phyloP scores from a whole-genome alignment of 75 land plant species.

The Cunninghamia lanceolata region DNA sequence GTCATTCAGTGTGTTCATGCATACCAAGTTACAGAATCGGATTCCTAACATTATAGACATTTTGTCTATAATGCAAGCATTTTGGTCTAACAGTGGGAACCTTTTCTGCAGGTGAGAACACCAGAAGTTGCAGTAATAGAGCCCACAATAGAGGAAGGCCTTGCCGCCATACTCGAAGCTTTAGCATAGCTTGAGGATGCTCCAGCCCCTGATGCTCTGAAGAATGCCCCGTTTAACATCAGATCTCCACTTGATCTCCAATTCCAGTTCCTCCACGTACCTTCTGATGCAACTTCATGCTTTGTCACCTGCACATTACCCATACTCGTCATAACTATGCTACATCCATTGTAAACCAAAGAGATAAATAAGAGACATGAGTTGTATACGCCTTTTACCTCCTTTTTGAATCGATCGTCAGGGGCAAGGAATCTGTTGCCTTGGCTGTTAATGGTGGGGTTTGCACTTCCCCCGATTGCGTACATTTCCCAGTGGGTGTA shows the following conservation, averaged over 20 bases:
- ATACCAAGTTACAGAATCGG: too few relatives aligned
- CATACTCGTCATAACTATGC: background rate
- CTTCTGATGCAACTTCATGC: slow-evolving; percentile 31
- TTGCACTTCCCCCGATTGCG: slow-evolving; percentile 88
- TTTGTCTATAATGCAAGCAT: too few relatives aligned
- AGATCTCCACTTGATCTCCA: slow-evolving; percentile 52
- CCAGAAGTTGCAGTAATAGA: slow-evolving; percentile 19
- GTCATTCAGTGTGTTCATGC: too few relatives aligned
- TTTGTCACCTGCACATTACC: slow-evolving; percentile 33
- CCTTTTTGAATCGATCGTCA: slow-evolving; percentile 41
- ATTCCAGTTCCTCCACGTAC: too few relatives aligned
- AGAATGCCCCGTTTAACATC: slow-evolving; percentile 51
- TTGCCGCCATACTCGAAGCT: slow-evolving; percentile 24
- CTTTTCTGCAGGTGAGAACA: slow-evolving; percentile 16
- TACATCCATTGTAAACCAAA: background rate
- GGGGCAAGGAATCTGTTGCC: slow-evolving; percentile 86
- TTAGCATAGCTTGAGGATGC: slow-evolving; percentile 23
- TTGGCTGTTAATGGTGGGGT: slow-evolving; percentile 89
- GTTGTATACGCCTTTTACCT: slow-evolving; percentile 31
- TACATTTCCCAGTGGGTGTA: slow-evolving; percentile 96
- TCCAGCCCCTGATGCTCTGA: slow-evolving; percentile 25
- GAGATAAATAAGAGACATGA: background rate
- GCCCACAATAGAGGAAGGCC: slow-evolving; percentile 21
- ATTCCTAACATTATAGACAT: too few relatives aligned
- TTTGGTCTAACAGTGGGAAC: background rate